Evolutionary conservation across 148 eudicot species (phyloP), one percentile per base, ranked within the genome.

Genomic region (Silene conica): DNA sequence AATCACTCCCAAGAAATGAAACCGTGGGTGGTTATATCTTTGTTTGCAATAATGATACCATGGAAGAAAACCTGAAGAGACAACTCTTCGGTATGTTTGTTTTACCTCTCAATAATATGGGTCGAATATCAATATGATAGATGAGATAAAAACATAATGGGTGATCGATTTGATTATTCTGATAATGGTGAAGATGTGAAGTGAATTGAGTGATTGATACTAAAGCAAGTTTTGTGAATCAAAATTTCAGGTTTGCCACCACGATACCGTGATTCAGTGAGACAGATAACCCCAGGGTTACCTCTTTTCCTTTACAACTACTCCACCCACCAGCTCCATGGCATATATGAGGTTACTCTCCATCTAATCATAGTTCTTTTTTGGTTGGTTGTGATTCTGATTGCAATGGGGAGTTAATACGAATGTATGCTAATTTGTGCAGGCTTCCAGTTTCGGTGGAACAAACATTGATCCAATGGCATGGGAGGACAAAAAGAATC

Each of bases 391-490:
- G n/a, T n/a, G n/a, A n/a, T n/a, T n/a, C n/a, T n/a, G n/a, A n/a
- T n/a, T n/a, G n/a, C 25, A 23, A 63, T 7, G 34, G 60, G 57
- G 64, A 43, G 55, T 43, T 67, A 62, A 77, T n/a, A 31, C 22
- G 21, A 26, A n/a, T 67, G 61, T 54, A 19, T 67, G 23, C 15
- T 69, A 2, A 21, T 22, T 20, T 75, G 45, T 71, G 25, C 88
- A 95, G 99, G 99, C 99, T 71, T 92, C 99, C 62, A 92, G 97
- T 74, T 95, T 95, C 85, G 99, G 99, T 31, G 99, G 96, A 72
- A 82, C 99, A 3, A 95, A 95, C 76, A 90, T 95, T 74, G 99
- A 95, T 74, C 90, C 97, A 20, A 56, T 86, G 5, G 99, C 99
- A 3, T 95, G 99, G 99, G 99, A 95, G 83, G 99, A 95, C 87